Conservation (phyloP, 2,329 filamentous ascomycete genomes). For the Thielaviopsis euricoi region DNA sequence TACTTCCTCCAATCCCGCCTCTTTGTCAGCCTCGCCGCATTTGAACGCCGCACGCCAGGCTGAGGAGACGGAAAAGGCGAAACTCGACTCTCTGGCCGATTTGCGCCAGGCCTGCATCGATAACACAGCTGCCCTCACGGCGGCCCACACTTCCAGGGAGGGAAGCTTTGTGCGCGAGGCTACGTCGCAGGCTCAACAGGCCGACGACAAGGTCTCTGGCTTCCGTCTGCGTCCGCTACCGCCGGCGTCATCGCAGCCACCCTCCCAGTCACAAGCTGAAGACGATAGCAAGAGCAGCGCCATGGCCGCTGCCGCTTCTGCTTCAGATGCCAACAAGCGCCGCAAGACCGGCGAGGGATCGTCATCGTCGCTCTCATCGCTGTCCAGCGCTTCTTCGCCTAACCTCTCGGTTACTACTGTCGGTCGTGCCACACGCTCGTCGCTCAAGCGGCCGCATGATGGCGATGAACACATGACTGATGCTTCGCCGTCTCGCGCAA, state of each 20-base stretch:
- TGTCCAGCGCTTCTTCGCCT: neutral
- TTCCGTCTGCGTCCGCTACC: slow-evolving; percentile 8
- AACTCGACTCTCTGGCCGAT: slow-evolving; percentile 8
- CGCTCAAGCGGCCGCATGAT: slow-evolving; percentile 37
- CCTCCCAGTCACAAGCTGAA: slow-evolving; percentile 1
- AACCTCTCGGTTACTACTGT: neutral
- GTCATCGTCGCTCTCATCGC: slow-evolving; percentile 1
- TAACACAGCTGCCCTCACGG: slow-evolving; percentile 13
- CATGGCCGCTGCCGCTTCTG: neutral
- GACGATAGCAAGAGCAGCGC: neutral
- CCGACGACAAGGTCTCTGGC: neutral
- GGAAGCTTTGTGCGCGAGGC: slow-evolving; percentile 24
- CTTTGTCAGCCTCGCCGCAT: neutral
- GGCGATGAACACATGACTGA: slow-evolving; percentile 30
- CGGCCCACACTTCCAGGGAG: slow-evolving; percentile 17
- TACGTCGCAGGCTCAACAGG: neutral
- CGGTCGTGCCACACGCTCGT: slow-evolving; percentile 18
- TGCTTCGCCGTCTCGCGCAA: slow-evolving; percentile 33
- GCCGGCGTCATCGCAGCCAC: neutral
- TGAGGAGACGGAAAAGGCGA: slow-evolving; percentile 14
- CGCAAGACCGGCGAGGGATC: neutral
- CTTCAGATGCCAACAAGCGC: too few species aligned
- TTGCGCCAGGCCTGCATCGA: slow-evolving; percentile 5
- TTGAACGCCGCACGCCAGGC: neutral
- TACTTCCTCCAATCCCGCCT: neutral